Evolutionary conservation across 129 eudicot genomes (phyloP).

Genomic region (Arctium lappa): DNA sequence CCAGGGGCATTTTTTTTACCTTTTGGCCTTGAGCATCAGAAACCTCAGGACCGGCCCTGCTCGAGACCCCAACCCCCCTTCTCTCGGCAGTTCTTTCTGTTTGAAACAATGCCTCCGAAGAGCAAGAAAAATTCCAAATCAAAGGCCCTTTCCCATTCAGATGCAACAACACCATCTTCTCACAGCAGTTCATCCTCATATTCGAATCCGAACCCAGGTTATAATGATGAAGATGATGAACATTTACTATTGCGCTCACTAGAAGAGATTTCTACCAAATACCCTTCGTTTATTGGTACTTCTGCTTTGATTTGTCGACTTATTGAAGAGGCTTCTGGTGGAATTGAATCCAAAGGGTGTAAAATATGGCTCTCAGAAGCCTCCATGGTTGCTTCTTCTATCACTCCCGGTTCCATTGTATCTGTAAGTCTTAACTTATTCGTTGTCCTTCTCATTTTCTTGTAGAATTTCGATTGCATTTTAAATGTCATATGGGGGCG

Average conservation of each 20-base stretch:
- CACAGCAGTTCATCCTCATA: slow-evolving; percentile 8
- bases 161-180: slow-evolving; percentile 28
- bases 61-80: neutral
- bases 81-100: neutral
- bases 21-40: no score
- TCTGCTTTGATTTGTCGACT: slow-evolving; percentile 48
- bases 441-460: neutral
- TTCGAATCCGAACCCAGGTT: slow-evolving; percentile 17
- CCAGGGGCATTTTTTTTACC: no score
- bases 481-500: neutral
- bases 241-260: slow-evolving; percentile 32
- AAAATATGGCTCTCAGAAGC: slow-evolving; percentile 78
- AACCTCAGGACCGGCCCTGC: no score
- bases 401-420: slow-evolving; percentile 68
- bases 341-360: slow-evolving; percentile 37
- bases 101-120: slow-evolving; percentile 52
- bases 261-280: slow-evolving; percentile 44
- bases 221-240: slow-evolving; percentile 28
- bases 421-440: slow-evolving; percentile 45
- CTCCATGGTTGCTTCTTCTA: slow-evolving; percentile 55
- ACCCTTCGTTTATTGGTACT: slow-evolving; percentile 58
- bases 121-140: slow-evolving; percentile 47
- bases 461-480: neutral
- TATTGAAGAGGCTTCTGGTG: slow-evolving; percentile 28
- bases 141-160: slow-evolving; percentile 17